Evolutionary conservation across 441 rosid genomes (phyloP), one percentile per base, ranked within the genome.

Genomic region (Flueggea neowawraea): DNA sequence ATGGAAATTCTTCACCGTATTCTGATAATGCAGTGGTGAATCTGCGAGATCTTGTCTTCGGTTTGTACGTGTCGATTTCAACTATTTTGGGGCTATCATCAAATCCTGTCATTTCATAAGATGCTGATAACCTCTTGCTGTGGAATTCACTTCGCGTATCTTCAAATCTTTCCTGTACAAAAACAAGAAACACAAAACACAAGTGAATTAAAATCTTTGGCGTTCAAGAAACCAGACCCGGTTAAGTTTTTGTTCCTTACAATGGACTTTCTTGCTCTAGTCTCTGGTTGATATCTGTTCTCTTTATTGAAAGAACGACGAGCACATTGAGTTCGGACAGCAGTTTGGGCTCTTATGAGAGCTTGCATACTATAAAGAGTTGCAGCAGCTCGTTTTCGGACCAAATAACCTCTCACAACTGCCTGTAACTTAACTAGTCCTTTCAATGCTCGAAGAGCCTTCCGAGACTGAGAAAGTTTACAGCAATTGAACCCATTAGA

Each of bases 371-470:
- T 79, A 0, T 76, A 82, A 44, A 89, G 82, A 53, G 91, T 85
- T 16, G 89, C 92, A 4, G 81, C 64, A 0, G 94, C 84, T 2
- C 84, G 82, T 70, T 94, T 91, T 52, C 99, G 80, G 28, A 87
- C 97, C 2, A 94, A 68, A 72, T 75, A 86, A 12, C 99, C 99
- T 68, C 99, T 78, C 13, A 87, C 96, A 8, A 94, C 69, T 48
- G 99, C 97, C 61, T 94, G 99, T 13, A 91, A 64, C 83, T 85
- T 88, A 44, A 91, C 97, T 58, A 94, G 64, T 63, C 96, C 94
- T 69, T 80, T 91, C 70, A 94, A 77, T 22, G 97, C 96, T 69
- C 97, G 69, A 55, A 82, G 82, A 5, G 96, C 99, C 73, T 87
- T 91, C 59, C 96, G 71, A 16, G 99, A 87, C 99, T 91, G 73